These are phyloP conservation scores for Ceratorhiza oryzae-sativae DNA, from an alignment of 1,284 basidiomycete genomes.

Conservation along the genomic window DNA sequence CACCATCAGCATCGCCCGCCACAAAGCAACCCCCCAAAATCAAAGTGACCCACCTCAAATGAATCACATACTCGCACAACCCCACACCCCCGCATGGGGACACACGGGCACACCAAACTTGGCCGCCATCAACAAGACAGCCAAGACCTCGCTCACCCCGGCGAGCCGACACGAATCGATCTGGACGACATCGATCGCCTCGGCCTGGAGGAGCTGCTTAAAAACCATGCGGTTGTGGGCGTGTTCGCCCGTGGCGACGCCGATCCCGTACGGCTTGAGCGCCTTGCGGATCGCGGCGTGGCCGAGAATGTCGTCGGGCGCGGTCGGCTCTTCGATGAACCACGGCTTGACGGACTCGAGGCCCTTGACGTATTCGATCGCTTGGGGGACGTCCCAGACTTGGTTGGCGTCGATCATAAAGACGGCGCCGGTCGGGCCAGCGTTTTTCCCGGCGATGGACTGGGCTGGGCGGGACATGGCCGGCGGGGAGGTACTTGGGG, in stretches of 20 bases:
- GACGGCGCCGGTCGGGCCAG: conserved; percentile 90
- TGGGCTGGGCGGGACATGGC: conserved; percentile 65
- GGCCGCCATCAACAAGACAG: conserved; percentile 92
- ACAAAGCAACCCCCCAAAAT: not conserved
- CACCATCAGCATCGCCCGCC: not conserved
- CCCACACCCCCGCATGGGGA: conserved; percentile 97
- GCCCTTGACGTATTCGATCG: conserved; percentile 88
- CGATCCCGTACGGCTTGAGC: conserved; percentile 77
- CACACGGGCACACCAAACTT: conserved; percentile 92
- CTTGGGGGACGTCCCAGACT: conserved; percentile 92
- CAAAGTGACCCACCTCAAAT: conserved; percentile 40
- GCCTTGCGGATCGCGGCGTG: conserved; percentile 83
- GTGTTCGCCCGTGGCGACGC: conserved; percentile 95
- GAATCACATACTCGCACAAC: conserved; percentile 70
- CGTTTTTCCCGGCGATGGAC: conserved; percentile 84
- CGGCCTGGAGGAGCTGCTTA: conserved; percentile 93
- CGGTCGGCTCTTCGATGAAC: conserved; percentile 97
- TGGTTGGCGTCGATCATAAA: conserved; percentile 98
- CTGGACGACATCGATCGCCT: conserved; percentile 95
- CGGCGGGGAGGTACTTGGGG: conserved; percentile 71
- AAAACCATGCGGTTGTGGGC: conserved; percentile 97
- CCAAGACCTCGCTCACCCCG: conserved; percentile 91
- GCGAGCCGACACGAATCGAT: conserved; percentile 94
- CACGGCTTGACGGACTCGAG: conserved; percentile 88
- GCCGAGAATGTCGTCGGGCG: conserved; percentile 86